Evolutionary conservation across 176 grass and related monocot species (phyloP).

Genomic region (Zoysia pacifica): DNA sequence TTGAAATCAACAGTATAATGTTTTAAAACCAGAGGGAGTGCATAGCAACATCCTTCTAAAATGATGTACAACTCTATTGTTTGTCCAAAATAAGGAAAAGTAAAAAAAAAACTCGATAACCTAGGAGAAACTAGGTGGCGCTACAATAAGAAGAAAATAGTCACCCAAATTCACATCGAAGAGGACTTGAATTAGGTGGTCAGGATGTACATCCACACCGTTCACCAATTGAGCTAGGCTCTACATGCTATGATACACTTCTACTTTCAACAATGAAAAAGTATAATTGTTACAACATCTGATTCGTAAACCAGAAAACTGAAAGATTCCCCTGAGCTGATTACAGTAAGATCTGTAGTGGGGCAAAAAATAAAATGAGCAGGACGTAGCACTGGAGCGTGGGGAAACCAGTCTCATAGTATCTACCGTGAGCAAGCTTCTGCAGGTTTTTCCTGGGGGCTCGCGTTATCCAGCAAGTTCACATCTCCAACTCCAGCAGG

Average conservation of each 20-base stretch:
- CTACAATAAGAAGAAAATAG: no score
- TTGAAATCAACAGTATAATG: no score
- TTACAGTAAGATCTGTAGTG: constrained; percentile 32
- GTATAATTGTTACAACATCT: constrained; percentile 37
- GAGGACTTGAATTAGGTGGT: no score
- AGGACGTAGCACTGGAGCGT: background rate
- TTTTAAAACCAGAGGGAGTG: no score
- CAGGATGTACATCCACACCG: no score
- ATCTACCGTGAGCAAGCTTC: constrained; percentile 66
- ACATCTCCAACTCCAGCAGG: constrained; percentile 46
- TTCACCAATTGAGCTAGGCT: no score
- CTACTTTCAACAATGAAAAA: constrained; percentile 28
- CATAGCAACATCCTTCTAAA: background rate
- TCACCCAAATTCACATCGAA: no score
- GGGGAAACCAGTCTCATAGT: background rate
- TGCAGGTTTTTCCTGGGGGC: constrained; percentile 54
- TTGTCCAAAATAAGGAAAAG: constrained; percentile 15
- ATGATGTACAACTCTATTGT: constrained; percentile 25
- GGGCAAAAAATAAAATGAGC: constrained; percentile 4
- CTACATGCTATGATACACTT: constrained; percentile 36
- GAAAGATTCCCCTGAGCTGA: constrained; percentile 37
- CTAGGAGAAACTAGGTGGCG: no score
- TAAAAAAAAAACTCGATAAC: background rate
- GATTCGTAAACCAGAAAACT: constrained; percentile 22
- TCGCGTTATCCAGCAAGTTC: constrained; percentile 53